Conservation (phyloP, 2,329 filamentous ascomycete genomes). For the Claviceps sp. region DNA sequence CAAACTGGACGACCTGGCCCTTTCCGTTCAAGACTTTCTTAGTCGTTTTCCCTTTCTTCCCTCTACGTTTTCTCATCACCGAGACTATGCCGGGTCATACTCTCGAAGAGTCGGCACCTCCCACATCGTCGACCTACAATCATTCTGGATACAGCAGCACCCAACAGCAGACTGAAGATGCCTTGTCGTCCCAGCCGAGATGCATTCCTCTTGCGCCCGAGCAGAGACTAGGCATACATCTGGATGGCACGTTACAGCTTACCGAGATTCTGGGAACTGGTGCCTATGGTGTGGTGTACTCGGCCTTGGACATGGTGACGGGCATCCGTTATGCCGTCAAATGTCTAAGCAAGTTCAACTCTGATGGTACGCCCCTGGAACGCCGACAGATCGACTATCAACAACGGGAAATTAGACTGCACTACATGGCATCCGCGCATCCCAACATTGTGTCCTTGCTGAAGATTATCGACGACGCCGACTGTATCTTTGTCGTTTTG, state of each 20-base stretch:
- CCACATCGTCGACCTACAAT: constrained; percentile 42
- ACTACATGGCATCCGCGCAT: constrained; percentile 79
- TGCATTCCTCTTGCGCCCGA: constrained; percentile 55
- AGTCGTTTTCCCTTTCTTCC: background rate
- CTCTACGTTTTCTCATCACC: constrained; percentile 11
- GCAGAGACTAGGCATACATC: constrained; percentile 71
- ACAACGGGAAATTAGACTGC: constrained; percentile 80
- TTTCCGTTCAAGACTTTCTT: background rate
- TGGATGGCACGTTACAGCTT: constrained; percentile 73
- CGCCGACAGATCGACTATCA: constrained; percentile 79
- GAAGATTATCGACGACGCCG: constrained; percentile 80
- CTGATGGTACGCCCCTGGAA: constrained; percentile 59
- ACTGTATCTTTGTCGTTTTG: constrained; percentile 92
- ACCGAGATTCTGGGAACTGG: constrained; percentile 80
- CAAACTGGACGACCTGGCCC: background rate
- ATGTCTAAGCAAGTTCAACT: constrained; percentile 82
- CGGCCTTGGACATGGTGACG: constrained; percentile 70
- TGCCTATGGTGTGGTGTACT: constrained; percentile 93
- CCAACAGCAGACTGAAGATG: constrained; percentile 17
- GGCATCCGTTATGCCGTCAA: constrained; percentile 86
- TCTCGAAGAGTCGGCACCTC: constrained; percentile 44
- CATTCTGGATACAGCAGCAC: constrained; percentile 21
- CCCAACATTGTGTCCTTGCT: constrained; percentile 87
- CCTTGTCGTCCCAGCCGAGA: constrained; percentile 28
- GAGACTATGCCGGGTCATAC: constrained; percentile 44